Evolutionary conservation across 2,329 filamentous ascomycete genomes (phyloP).

Genomic region (Diaporthe eres): DNA sequence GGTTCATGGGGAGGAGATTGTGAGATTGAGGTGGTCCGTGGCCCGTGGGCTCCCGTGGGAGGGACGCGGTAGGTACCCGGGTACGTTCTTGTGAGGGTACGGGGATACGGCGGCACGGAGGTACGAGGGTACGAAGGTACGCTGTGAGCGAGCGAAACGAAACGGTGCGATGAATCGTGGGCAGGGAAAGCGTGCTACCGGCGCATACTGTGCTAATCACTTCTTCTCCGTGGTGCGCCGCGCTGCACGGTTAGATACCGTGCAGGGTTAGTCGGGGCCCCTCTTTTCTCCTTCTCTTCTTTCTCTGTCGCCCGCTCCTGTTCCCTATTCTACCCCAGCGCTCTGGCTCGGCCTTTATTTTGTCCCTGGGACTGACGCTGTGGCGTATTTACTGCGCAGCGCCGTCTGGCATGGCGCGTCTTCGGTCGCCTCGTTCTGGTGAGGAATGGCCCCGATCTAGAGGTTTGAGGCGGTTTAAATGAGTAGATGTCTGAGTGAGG

Average conservation of each 20-base stretch:
- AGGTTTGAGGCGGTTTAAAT: neutral
- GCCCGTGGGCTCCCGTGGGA: neutral
- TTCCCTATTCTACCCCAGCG: neutral
- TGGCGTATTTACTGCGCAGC: neutral
- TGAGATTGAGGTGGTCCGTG: slow-evolving; percentile 37
- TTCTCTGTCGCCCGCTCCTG: neutral
- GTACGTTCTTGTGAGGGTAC: neutral
- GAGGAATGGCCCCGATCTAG: neutral
- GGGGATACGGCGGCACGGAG: neutral
- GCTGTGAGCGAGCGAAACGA: neutral
- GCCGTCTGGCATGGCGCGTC: neutral
- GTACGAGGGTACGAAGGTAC: neutral
- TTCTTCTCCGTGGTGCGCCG: neutral
- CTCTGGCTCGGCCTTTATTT: neutral
- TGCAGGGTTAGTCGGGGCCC: slow-evolving; percentile 6
- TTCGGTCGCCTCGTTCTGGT: neutral
- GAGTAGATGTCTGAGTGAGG: neutral
- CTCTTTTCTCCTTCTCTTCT: neutral
- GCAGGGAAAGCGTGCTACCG: neutral
- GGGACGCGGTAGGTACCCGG: neutral
- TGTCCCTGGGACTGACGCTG: neutral
- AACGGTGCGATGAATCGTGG: slow-evolving; percentile 18
- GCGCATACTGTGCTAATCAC: neutral
- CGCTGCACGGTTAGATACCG: slow-evolving; percentile 23
- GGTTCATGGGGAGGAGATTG: slow-evolving; percentile 31